Conservation (phyloP, 495 filamentous ascomycete species). For the Lasiosphaeria hispida region DNA sequence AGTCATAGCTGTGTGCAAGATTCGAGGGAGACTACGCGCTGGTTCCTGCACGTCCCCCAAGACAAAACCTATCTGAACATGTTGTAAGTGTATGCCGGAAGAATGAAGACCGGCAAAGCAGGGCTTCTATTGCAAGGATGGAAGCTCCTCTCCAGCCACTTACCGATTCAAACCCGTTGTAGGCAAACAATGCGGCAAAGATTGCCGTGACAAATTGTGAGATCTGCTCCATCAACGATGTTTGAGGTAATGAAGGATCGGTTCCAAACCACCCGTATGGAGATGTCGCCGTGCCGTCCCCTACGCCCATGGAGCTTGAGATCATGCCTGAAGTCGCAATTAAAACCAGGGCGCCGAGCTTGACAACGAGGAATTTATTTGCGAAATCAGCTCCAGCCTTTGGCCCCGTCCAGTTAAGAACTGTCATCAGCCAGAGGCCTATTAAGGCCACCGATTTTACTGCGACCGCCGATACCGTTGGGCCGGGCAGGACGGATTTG, state of each 20-base stretch:
- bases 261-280: no score
- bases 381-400: constrained; percentile 10
- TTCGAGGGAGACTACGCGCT: constrained; percentile 23
- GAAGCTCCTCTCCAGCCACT: constrained; percentile 12
- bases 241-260: no score
- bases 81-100: no score
- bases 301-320: constrained; percentile 3
- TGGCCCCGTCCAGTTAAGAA: neutral
- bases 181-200: no score
- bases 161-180: no score
- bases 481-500: neutral
- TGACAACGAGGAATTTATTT: constrained; percentile 24
- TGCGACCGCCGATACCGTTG: constrained; percentile 9
- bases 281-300: neutral
- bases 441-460: neutral
- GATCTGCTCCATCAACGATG: no score
- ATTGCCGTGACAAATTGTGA: no score
- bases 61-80: constrained; percentile 33
- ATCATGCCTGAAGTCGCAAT: constrained; percentile 20
- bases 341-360: constrained; percentile 28
- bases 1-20: constrained; percentile 31
- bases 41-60: constrained; percentile 35
- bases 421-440: neutral
- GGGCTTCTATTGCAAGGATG: constrained; percentile 14
- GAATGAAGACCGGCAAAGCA: no score